Base-by-base conservation (phyloP, 371 early-diverging fungal genomes). In the Mucor lusitanicus region DNA sequence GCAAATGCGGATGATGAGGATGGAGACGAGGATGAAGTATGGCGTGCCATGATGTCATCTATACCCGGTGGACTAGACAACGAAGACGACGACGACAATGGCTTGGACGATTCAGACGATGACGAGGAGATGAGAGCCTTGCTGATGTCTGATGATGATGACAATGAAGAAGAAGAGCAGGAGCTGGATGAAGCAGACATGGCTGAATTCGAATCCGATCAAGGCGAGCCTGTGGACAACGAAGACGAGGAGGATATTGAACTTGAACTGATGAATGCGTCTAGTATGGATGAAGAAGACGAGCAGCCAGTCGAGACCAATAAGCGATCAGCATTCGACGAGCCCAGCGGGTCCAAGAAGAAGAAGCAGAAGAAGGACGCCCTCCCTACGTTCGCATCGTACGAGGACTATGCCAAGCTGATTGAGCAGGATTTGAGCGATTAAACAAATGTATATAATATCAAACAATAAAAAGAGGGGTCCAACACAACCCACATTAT, bases 331-430 rank as follows among this genome's bases (percentile, higher is more conserved):
- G 56, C 67, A 68, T 60, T 80, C 72, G 78, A 53, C 15, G 53
- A 53, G 13, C 27, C 53, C 25, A 27, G 27, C 23, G 53, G 53
- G 3, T 53, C 27, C 13, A 88, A 88, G 76, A 81, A 83, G 63
- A 82, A 82, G 76, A 87, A 87, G 80, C 70, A 61, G 35, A 66
- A 82, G 65, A 82, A 78, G 55, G 71, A 69, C 55, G 60, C 83
- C 75, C 66, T 91, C 70, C 92, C 92, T 32, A 85, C 88, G 42
- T 88, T 92, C 71, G 92, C 88, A 19, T 86, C 90, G 23, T 85
- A 83, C 69, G 91, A 92, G 65, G 92, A 92, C 61, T 92, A 92
- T 74, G 91, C 89, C 27, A 69, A 68, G 33, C 66, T 77, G 37
- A 71, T 77, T 58, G 78, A 77, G 44, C 66, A 72, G 46, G 72